Conservation (phyloP, 176 grass and related monocot species). For the Oryza meyeriana region DNA sequence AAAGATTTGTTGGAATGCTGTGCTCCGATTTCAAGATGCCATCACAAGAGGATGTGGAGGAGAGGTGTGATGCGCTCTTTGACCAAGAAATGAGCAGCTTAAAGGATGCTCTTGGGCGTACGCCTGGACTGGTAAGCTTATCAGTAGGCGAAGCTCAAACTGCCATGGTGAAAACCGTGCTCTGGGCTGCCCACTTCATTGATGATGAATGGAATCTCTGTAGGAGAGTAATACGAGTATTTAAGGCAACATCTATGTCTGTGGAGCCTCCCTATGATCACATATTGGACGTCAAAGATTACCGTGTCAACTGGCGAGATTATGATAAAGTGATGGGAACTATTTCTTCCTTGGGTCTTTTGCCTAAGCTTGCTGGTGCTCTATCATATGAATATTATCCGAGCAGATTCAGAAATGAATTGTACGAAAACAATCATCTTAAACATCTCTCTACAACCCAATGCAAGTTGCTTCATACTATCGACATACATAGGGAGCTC, state of each 20-base stretch:
- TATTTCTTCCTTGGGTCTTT: background rate
- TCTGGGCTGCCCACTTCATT: background rate
- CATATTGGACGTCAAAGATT: too few relatives aligned
- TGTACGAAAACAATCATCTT: background rate
- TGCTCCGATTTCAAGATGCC: background rate
- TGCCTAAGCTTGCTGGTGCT: background rate
- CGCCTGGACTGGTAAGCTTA: background rate
- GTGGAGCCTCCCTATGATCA: too few relatives aligned
- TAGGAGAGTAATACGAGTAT: background rate
- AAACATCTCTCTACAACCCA: background rate
- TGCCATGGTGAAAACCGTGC: background rate
- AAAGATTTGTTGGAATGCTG: background rate
- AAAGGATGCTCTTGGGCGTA: background rate
- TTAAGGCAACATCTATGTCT: background rate
- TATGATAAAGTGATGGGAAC: background rate
- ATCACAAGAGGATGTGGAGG: background rate
- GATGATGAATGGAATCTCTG: background rate
- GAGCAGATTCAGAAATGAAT: too few relatives aligned
- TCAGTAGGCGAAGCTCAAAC: background rate
- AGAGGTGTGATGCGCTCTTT: background rate
- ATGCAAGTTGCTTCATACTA: too few relatives aligned
- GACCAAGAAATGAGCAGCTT: background rate
- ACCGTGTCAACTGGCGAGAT: fast-evolving
- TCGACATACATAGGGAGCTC: too few relatives aligned
- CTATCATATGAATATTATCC: background rate